These are phyloP conservation scores for Gonapodya prolifera DNA, from an alignment of 192 early-diverging fungal genomes.

Conservation along the genomic window DNA sequence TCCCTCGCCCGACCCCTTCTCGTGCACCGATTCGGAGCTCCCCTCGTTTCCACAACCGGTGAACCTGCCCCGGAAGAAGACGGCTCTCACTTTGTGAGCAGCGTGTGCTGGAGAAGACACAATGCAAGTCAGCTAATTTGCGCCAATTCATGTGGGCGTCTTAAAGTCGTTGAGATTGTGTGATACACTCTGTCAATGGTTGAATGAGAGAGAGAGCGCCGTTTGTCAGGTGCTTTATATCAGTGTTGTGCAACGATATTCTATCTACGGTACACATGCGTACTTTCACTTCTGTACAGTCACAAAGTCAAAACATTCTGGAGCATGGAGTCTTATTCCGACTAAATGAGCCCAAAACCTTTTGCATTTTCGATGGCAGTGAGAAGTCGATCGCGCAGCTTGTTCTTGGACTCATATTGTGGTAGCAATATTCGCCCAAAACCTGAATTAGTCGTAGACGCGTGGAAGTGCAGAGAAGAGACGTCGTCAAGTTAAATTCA, in stretches of 20 bases:
- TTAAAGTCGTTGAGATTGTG: not conserved
- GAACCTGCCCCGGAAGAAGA: constrained; percentile 39
- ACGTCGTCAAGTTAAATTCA: no score
- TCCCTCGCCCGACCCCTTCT: constrained; percentile 60
- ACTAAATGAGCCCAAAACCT: constrained; percentile 83
- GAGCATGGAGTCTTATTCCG: not conserved
- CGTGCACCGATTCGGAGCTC: constrained; percentile 61
- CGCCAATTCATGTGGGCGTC: not conserved
- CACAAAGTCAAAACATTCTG: no score
- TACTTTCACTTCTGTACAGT: no score
- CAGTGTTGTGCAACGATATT: no score
- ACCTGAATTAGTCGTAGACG: no score
- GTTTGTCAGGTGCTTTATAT: no score
- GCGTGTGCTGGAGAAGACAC: constrained; percentile 66
- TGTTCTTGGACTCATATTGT: constrained; percentile 58
- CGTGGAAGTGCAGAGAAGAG: not conserved
- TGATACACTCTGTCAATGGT: not conserved
- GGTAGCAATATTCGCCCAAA: constrained; percentile 81
- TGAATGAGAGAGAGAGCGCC: no score
- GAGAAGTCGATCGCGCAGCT: constrained; percentile 58
- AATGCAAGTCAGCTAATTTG: not conserved
- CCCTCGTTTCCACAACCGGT: constrained; percentile 43
- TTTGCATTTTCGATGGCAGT: constrained; percentile 85
- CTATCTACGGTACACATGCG: no score
- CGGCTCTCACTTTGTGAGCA: constrained; percentile 69